Base-by-base conservation (phyloP, 2,329 filamentous ascomycete species). In the Trichoderma breve region DNA sequence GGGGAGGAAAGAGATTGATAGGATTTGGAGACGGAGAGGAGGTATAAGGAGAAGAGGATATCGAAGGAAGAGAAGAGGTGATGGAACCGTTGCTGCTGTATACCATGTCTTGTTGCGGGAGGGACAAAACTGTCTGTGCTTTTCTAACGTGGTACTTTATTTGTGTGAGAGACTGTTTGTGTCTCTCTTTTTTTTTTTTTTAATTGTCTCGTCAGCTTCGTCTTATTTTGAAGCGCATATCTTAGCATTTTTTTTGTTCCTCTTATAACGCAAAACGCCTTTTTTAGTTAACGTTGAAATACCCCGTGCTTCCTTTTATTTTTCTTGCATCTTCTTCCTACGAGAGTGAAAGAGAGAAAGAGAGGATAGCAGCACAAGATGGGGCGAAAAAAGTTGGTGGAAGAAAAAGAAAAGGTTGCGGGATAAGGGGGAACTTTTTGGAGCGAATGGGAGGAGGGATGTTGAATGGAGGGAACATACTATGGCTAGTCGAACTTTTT, bases 241-340 rank as follows among this genome's bases (percentile, higher is more conserved):
- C 57, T 53, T 43, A 61, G 66, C 66, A 62, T 69, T 61, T 61
- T 69, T 60, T 69, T 60, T 68, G 34, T 68, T 60, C 53, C 53
- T 68, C 53, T 30, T 43, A 58, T 68, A 58, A 60, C 65, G 65
- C 64, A 68, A 68, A 43, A 68, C 34, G 65, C 53, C 43, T 43
- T 58, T 55, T 66, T 21, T 60, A 68, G 66, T 69, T 69, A 61
- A 69, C 58, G 57, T 61, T 69, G 39, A 69, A 69, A 69, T 69
- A 69, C 66, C 66, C 66, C 30, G 66, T 51, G 66, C 57, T 62
- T 69, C 26, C 28, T 28, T 51, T 51, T 32, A 62, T 53, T 34
- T 26, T 51, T 60, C 39, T 28, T 58, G 9, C 63, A 39, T 67
- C 57, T 36, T 34, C 6, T 14, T 60, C 21, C 28, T 34, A 26